Evolutionary conservation across 345 rosid genomes (phyloP).

Genomic region (Zanthoxylum bungeanum): DNA sequence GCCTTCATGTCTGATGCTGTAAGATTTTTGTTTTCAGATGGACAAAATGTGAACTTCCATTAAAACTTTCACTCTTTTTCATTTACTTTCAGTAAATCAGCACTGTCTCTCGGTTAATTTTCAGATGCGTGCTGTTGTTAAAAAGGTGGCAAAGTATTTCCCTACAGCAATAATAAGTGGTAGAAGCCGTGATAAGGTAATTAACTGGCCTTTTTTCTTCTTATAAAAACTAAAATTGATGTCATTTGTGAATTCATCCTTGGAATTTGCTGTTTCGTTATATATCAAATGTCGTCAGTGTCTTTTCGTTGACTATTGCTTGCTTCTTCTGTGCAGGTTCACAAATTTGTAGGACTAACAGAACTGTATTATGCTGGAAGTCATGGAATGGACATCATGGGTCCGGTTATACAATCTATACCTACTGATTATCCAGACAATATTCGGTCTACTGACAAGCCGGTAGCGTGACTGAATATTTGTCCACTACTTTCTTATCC

Average conservation of each 20-base stretch:
- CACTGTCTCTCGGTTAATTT: slow-evolving; percentile 15
- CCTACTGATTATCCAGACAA: slow-evolving; percentile 36
- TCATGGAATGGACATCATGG: slow-evolving; percentile 96
- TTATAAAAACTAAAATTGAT: neutral
- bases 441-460: slow-evolving; percentile 44
- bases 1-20: slow-evolving; percentile 78
- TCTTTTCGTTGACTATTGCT: neutral
- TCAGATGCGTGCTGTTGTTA: slow-evolving; percentile 82
- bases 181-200: slow-evolving; percentile 94
- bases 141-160: slow-evolving; percentile 67
- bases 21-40: slow-evolving; percentile 29
- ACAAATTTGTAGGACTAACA: slow-evolving; percentile 66
- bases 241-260: neutral
- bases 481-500: neutral
- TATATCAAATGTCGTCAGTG: neutral
- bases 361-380: slow-evolving; percentile 97
- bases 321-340: slow-evolving; percentile 47
- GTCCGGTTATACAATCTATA: slow-evolving; percentile 57
- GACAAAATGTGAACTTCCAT: neutral
- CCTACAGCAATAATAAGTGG: slow-evolving; percentile 98
- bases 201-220: neutral
- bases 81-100: neutral
- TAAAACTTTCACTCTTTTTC: neutral
- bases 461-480: slow-evolving; percentile 35
- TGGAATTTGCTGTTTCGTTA: neutral